Conservation (phyloP, 139 green algal species). For the Chlamydomonas schloesseri region DNA sequence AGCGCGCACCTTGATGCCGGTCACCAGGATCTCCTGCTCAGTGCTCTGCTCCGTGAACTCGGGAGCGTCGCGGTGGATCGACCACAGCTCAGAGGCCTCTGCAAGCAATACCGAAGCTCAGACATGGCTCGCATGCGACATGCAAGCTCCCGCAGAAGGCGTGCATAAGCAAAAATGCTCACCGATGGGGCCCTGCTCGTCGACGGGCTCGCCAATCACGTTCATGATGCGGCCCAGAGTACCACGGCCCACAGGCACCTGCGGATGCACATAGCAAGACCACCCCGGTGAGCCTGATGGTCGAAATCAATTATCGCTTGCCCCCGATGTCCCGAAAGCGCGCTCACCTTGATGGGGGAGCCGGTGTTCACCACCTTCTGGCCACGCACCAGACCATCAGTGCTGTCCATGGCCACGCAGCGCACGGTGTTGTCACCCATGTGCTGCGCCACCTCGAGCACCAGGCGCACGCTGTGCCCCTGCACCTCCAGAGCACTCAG, state of each 20-base stretch:
- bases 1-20: conserved; percentile 96
- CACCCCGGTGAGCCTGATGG: background rate
- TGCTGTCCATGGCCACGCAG: conserved; percentile 99
- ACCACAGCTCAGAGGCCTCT: conserved; percentile 85
- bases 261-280: conserved; percentile 12
- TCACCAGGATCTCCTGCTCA: conserved; percentile 98
- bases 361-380: conserved; percentile 95
- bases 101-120: conserved; percentile 58
- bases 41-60: conserved; percentile 96
- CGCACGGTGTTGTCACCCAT: conserved; percentile 97
- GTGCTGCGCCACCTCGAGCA: conserved; percentile 99
- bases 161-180: conserved; percentile 40
- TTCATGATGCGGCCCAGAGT: conserved; percentile 99
- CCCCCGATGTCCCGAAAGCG: background rate
- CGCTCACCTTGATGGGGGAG: conserved; percentile 90
- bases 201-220: conserved; percentile 99
- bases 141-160: background rate
- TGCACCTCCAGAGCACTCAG: conserved; percentile 92
- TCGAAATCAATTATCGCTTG: background rate
- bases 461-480: conserved; percentile 88
- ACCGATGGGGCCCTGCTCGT: conserved; percentile 96
- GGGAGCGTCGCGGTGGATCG: conserved; percentile 98
- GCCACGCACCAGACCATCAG: conserved; percentile 95
- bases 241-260: conserved; percentile 95
- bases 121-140: background rate